Base-by-base conservation (phyloP, 306 rosid genomes). In the Trichosanthes truncata region DNA sequence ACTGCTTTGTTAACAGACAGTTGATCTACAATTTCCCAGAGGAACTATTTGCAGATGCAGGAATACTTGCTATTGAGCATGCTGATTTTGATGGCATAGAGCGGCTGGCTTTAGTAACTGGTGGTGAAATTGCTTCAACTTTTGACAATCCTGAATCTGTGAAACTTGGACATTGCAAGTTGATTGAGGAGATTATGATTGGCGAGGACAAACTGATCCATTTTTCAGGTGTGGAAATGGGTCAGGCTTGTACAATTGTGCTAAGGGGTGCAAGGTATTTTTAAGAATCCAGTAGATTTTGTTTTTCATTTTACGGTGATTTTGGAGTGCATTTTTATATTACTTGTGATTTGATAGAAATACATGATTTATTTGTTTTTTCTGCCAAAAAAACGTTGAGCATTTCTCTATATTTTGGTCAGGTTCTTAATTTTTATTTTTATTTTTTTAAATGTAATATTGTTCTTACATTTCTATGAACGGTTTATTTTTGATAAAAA, bases 61-160 rank as follows among this genome's bases (percentile, higher is more conserved):
- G 99, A 87, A 86, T 96, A 61, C 93, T 95, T 61, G 97, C 99
- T 6, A 96, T 96, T 88, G 97, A 96, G 90, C 98, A 96, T 86
- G 99, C 99, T 84, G 99, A 93, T 90, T 93, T 96, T 83, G 99
- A 91, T 86, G 99, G 96, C 80, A 90, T 93, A 74, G 99, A 92
- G 86, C 97, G 94, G 36, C 81, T 93, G 84, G 98, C 91, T 36
- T 81, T 96, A 71, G 99, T 96, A 55, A 91, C 98, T 80, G 98
- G 97, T 59, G 99, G 96, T 82, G 96, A 96, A 67, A 96, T 96
- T 87, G 98, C 97, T 14, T 93, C 98, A 67, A 90, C 99, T 18
- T 96, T 93, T 82, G 98, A 96, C 89, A 96, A 93, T 69, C 98
- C 98, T 0, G 98, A 93, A 83, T 96, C 99, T 21, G 97, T 96